A percentile compares a stretch with the other conserved stretches of the same genome.
phyloP scores from a whole-genome alignment of 805 yeast genomes.

The Sungouiozyma intestinalis region DNA sequence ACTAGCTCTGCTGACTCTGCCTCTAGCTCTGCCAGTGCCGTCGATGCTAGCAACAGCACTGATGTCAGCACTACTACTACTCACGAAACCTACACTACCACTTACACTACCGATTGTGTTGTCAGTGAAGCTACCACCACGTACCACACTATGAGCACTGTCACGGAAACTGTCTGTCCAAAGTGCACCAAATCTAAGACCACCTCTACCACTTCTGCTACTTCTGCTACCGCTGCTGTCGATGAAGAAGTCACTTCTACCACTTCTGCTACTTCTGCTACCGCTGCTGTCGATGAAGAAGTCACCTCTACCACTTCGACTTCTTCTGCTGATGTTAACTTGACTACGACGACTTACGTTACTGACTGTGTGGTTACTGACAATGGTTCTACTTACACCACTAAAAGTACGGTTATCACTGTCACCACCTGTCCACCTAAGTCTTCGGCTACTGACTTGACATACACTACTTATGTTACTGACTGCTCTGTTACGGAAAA shows the following conservation, averaged over 20 bases:
- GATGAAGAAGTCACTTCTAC: constrained; percentile 1
- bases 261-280: constrained; percentile 1
- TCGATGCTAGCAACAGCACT: background rate
- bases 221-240: constrained; percentile 1
- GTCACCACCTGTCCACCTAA: background rate
- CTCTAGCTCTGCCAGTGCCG: background rate
- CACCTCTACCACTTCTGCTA: background rate
- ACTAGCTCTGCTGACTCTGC: background rate
- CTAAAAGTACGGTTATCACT: constrained; percentile 1
- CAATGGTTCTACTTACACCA: constrained; percentile 1
- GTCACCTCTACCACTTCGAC: background rate
- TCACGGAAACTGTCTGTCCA: background rate
- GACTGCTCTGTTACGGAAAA: background rate
- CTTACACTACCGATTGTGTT: background rate
- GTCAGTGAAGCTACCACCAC: background rate
- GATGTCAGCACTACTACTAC: background rate
- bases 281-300: background rate
- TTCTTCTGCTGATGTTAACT: constrained; percentile 1
- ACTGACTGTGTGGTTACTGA: constrained; percentile 3
- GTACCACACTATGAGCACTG: background rate
- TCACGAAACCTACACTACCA: background rate
- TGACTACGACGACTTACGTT: background rate
- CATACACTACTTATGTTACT: constrained; percentile 2
- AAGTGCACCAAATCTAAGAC: background rate
- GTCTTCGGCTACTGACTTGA: background rate